Percentiles rank a stretch among this genome's conserved stretches.
Conservation (phyloP, 2,329 filamentous ascomycete species). For the Xylaria sp. region DNA sequence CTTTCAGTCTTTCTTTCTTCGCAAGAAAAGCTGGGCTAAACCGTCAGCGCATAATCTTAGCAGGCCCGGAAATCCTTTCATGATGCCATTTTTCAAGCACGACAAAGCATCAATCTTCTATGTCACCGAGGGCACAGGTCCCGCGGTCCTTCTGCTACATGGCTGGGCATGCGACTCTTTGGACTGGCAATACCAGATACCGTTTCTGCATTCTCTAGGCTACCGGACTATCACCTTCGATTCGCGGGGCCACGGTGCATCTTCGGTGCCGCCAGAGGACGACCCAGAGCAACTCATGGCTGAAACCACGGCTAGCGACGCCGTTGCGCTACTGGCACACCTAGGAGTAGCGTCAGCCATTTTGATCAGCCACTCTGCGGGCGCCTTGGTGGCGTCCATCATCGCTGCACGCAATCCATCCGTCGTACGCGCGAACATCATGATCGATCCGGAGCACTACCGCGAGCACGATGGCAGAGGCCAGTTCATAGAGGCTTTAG, state of each 20-base stretch:
- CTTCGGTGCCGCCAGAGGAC: slow-evolving; percentile 17
- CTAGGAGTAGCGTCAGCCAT: slow-evolving; percentile 11
- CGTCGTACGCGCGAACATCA: slow-evolving; percentile 12
- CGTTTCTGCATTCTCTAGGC: slow-evolving; percentile 20
- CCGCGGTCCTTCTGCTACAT: slow-evolving; percentile 20
- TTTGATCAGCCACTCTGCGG: slow-evolving; percentile 4
- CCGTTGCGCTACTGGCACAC: slow-evolving; percentile 14
- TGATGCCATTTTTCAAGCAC: slow-evolving; percentile 1
- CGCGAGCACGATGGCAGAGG: slow-evolving; percentile 11
- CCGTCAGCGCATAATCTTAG: too few species aligned
- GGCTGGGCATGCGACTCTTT: slow-evolving; percentile 21
- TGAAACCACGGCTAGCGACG: slow-evolving; percentile 21
- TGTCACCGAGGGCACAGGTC: slow-evolving; percentile 16
- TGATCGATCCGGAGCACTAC: slow-evolving; percentile 26
- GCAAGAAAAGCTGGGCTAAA: background rate
- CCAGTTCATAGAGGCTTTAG: slow-evolving; percentile 7
- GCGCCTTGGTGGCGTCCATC: slow-evolving; percentile 3
- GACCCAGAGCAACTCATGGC: slow-evolving; percentile 10
- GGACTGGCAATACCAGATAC: slow-evolving; percentile 28
- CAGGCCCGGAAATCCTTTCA: background rate
- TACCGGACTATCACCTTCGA: slow-evolving; percentile 30
- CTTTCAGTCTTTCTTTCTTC: background rate
- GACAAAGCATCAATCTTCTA: slow-evolving; percentile 22
- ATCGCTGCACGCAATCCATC: slow-evolving; percentile 4
- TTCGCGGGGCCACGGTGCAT: slow-evolving; percentile 16